Evolutionary conservation across 441 rosid species (phyloP).

Genomic region (Gossypium lobatum): DNA sequence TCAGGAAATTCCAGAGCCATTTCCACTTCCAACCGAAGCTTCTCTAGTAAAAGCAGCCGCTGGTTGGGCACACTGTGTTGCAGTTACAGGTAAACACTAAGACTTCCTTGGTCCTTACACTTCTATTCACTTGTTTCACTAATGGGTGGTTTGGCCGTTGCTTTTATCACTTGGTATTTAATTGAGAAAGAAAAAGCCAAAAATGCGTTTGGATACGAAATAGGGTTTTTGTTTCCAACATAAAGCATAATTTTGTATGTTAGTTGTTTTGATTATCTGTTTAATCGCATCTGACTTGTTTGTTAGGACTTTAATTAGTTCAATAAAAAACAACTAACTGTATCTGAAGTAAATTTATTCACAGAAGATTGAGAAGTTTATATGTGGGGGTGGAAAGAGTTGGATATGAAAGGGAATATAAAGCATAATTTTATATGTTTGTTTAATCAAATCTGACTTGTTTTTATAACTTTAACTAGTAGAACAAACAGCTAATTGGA

Average conservation of each 20-base stretch:
- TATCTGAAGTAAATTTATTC: too few relatives aligned
- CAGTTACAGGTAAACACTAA: slow-evolving; percentile 58
- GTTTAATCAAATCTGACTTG: not conserved
- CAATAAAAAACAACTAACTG: too few relatives aligned
- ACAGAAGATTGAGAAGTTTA: not conserved
- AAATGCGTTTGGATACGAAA: too few relatives aligned
- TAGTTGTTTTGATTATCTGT: not conserved
- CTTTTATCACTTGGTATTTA: too few relatives aligned
- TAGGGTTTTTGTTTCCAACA: too few relatives aligned
- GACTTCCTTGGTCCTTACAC: not conserved
- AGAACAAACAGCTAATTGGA: not conserved
- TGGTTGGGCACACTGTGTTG: slow-evolving; percentile 97
- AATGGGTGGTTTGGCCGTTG: too few relatives aligned
- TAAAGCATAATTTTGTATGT: not conserved
- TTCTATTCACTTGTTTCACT: too few relatives aligned
- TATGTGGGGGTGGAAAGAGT: not conserved
- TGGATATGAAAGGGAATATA: not conserved
- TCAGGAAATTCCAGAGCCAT: slow-evolving; percentile 91
- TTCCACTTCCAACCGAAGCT: slow-evolving; percentile 79
- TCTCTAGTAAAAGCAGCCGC: slow-evolving; percentile 71
- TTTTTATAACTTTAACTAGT: slow-evolving; percentile 1
- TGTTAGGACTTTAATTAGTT: too few relatives aligned
- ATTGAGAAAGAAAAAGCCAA: too few relatives aligned
- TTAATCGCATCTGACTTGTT: too few relatives aligned
- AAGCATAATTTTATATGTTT: not conserved